Conservation (phyloP, 1,284 basidiomycete species). For the Gymnopus androsaceus region DNA sequence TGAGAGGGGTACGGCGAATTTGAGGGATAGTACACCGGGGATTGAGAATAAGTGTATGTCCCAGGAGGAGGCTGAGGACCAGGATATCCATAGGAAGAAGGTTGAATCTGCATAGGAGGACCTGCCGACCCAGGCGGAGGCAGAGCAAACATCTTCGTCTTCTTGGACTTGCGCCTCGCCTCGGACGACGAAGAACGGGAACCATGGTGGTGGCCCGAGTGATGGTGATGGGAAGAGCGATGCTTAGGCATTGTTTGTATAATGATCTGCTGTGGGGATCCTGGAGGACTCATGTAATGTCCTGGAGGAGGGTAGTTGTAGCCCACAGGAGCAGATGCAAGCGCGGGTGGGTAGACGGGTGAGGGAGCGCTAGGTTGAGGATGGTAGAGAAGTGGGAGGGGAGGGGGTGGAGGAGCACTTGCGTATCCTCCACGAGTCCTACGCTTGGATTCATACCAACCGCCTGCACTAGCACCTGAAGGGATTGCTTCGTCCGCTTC, state of each 20-base stretch:
- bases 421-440: not conserved
- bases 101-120: conserved; percentile 9
- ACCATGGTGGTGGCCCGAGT: not conserved
- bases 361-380: conserved; percentile 1
- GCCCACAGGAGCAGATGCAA: not conserved
- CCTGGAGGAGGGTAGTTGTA: conserved; percentile 2
- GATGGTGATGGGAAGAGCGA: not conserved
- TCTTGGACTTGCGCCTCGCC: conserved; percentile 6
- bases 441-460: not conserved
- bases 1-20: not conserved
- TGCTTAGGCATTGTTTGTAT: conserved; percentile 8
- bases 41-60: not conserved
- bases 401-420: not conserved
- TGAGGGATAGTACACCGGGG: not conserved
- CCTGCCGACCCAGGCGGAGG: not conserved
- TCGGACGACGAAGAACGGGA: conserved; percentile 8
- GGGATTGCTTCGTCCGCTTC: conserved; percentile 4
- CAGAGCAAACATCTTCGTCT: conserved; percentile 10
- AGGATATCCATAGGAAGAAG: conserved; percentile 4
- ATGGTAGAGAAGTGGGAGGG: not conserved
- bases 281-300: conserved; percentile 5
- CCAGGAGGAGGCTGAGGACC: not conserved
- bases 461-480: conserved; percentile 1
- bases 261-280: conserved; percentile 7
- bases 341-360: not conserved